phyloP scores from a whole-genome alignment of 768 basidiomycete genomes.

The Rossbeevera mucosa region DNA sequence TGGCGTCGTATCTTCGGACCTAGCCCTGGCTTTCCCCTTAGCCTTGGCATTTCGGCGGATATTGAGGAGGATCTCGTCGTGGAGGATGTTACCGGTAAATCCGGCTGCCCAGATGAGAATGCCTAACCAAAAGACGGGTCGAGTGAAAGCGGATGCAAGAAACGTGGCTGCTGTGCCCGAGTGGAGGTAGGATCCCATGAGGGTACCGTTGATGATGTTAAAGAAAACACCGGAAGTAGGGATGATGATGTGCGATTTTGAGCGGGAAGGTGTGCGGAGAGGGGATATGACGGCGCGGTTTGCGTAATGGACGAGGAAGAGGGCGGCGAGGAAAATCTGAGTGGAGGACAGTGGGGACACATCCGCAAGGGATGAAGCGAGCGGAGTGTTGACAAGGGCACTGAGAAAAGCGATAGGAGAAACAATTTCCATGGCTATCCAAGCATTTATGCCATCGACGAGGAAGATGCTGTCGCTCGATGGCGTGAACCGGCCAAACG shows the following conservation, averaged over 20 bases:
- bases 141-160: conserved; percentile 31
- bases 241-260: conserved; percentile 68
- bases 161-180: conserved; percentile 48
- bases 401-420: conserved; percentile 54
- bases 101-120: conserved; percentile 66
- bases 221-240: conserved; percentile 52
- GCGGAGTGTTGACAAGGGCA: conserved; percentile 46
- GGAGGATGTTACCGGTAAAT: conserved; percentile 72
- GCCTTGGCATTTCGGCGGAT: conserved; percentile 63
- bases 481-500: conserved; percentile 74
- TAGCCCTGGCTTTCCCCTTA: conserved; percentile 30
- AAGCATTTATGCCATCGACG: conserved; percentile 58
- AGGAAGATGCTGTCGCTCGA: conserved; percentile 41
- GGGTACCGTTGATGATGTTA: conserved; percentile 68
- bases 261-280: conserved; percentile 73
- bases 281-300: conserved; percentile 82
- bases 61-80: conserved; percentile 86
- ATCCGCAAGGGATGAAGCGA: conserved; percentile 34
- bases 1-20: conserved; percentile 23
- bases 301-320: conserved; percentile 73
- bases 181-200: conserved; percentile 67
- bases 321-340: conserved; percentile 46
- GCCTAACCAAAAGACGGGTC: conserved; percentile 57
- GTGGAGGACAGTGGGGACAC: conserved; percentile 34
- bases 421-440: conserved; percentile 76